phyloP scores from a whole-genome alignment of 2,329 filamentous ascomycete species.

The Fusarium sp. region DNA sequence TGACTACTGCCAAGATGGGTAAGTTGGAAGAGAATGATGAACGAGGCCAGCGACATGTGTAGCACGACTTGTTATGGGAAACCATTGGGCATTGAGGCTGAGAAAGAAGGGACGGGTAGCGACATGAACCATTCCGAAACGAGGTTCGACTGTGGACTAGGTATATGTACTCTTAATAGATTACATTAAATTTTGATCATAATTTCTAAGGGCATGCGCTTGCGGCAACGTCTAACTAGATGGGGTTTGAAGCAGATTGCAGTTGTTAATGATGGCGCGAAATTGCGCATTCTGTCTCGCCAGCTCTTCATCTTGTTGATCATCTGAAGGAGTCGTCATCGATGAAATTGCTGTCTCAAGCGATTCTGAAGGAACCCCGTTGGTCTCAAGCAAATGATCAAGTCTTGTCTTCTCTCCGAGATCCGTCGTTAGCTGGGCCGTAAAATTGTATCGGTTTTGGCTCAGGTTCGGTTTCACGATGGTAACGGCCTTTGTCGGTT shows the following conservation, averaged over 20 bases:
- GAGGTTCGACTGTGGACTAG: conserved; percentile 5
- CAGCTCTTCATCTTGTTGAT: conserved; percentile 36
- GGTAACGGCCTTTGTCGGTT: conserved; percentile 63
- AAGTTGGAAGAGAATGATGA: conserved; percentile 2
- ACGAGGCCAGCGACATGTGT: conserved; percentile 31
- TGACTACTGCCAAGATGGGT: conserved; percentile 4
- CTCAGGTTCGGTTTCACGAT: conserved; percentile 85
- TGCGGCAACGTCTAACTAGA: conserved; percentile 18
- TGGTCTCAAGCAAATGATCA: conserved; percentile 57
- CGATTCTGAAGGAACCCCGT: conserved; percentile 60
- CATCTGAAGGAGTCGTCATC: conserved; percentile 51
- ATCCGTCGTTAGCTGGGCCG: conserved; percentile 68
- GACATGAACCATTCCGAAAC: conserved; percentile 28
- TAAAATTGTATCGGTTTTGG: conserved; percentile 73
- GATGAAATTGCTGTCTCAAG: conserved; percentile 64
- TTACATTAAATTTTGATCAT: conserved; percentile 18
- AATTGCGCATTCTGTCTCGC: conserved; percentile 59
- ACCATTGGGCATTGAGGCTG: conserved; percentile 38
- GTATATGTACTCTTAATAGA: conserved; percentile 24
- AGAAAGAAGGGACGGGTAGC: conserved; percentile 28
- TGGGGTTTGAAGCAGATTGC: conserved; percentile 48
- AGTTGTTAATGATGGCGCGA: conserved; percentile 59
- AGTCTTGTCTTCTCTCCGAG: conserved; percentile 58
- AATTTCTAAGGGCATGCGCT: conserved; percentile 19
- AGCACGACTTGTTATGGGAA: conserved; percentile 22